Percentiles rank a stretch among this genome's conserved stretches.
Conservation (phyloP, 2,329 filamentous ascomycete genomes). For the Neofusicoccum sp. region DNA sequence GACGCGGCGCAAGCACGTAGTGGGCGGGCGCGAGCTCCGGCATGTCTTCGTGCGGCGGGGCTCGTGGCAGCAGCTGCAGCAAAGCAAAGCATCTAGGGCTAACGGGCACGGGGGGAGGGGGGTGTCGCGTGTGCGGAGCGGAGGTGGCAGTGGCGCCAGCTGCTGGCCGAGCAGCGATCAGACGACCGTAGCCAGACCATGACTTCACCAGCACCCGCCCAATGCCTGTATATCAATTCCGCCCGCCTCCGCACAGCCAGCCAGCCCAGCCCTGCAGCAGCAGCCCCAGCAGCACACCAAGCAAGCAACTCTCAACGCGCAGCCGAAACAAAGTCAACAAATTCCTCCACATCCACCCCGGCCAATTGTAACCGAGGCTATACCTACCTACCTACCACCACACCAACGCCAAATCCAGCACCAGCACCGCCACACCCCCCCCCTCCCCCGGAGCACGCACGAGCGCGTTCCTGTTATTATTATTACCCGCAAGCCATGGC, state of each 20-base stretch:
- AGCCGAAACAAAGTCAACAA: background rate
- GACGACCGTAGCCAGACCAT: slow-evolving; percentile 11
- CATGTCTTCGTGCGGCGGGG: too few species aligned
- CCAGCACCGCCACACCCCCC: slow-evolving; percentile 10
- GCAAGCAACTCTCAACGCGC: background rate
- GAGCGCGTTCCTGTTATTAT: background rate
- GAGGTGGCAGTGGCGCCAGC: slow-evolving; percentile 4
- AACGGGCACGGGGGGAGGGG: background rate
- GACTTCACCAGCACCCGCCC: background rate
- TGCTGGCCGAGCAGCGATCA: background rate
- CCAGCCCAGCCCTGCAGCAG: background rate
- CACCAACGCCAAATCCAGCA: background rate
- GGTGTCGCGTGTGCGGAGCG: slow-evolving; percentile 10
- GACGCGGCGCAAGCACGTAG: background rate
- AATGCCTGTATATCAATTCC: slow-evolving; percentile 1
- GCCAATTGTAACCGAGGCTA: slow-evolving; percentile 1
- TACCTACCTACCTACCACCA: background rate
- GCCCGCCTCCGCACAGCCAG: background rate
- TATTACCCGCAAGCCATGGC: background rate
- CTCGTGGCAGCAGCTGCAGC: too few species aligned
- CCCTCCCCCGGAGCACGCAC: background rate
- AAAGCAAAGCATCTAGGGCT: too few species aligned
- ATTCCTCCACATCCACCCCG: background rate
- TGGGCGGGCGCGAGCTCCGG: background rate
- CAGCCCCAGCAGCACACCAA: background rate